phyloP scores from a whole-genome alignment of 768 basidiomycete species.

The Mycena galericulata region DNA sequence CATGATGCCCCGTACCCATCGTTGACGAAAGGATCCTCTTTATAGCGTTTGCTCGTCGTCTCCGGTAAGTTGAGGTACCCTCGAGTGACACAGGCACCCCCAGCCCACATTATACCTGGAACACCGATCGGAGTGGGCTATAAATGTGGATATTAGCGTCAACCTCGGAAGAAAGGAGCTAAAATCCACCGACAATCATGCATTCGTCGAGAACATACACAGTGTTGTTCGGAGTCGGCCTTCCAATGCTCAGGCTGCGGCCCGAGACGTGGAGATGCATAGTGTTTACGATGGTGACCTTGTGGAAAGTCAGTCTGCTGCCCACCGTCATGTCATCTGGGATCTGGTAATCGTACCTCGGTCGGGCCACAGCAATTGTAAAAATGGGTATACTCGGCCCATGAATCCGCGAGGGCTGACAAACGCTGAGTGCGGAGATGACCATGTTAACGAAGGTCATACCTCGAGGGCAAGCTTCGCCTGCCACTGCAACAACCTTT shows the following conservation, averaged over 20 bases:
- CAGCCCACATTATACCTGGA: slow-evolving; percentile 70
- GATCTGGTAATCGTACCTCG: slow-evolving; percentile 54
- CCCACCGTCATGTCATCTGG: no score
- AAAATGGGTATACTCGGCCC: slow-evolving; percentile 58
- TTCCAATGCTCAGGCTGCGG: slow-evolving; percentile 59
- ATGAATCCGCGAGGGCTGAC: slow-evolving; percentile 55
- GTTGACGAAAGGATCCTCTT: slow-evolving; percentile 61
- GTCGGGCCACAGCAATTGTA: slow-evolving; percentile 70
- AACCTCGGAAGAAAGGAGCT: slow-evolving; percentile 47
- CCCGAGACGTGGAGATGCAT: slow-evolving; percentile 60
- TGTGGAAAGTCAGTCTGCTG: slow-evolving; percentile 2
- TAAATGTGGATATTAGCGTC: slow-evolving; percentile 39
- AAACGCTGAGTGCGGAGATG: not conserved
- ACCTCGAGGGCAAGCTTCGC: slow-evolving; percentile 69
- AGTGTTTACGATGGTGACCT: slow-evolving; percentile 72
- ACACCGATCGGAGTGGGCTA: slow-evolving; percentile 47
- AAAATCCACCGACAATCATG: slow-evolving; percentile 23
- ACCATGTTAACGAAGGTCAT: not conserved
- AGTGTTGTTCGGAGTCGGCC: slow-evolving; percentile 66
- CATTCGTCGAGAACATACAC: slow-evolving; percentile 47
- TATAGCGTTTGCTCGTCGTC: slow-evolving; percentile 64
- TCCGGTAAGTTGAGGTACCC: slow-evolving; percentile 69
- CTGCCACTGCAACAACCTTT: slow-evolving; percentile 64
- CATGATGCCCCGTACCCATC: slow-evolving; percentile 52
- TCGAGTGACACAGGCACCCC: slow-evolving; percentile 66